These are phyloP conservation scores for Phylloporus sp. DNA, from an alignment of 768 basidiomycete species.

Conservation along the genomic window DNA sequence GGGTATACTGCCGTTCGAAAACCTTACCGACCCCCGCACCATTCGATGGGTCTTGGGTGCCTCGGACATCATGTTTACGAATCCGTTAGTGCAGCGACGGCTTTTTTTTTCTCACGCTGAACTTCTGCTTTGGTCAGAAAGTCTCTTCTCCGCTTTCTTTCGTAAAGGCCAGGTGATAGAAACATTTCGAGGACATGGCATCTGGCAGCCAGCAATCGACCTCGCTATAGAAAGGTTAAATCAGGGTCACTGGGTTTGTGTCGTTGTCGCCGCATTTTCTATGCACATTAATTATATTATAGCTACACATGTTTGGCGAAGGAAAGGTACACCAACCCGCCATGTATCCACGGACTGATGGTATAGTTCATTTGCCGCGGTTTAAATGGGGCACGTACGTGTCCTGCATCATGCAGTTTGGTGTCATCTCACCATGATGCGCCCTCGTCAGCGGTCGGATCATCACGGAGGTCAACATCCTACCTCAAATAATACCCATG, in stretches of 20 bases:
- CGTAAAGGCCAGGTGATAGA: conserved; percentile 86
- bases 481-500: conserved; percentile 84
- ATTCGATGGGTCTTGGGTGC: conserved; percentile 93
- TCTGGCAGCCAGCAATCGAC: conserved; percentile 85
- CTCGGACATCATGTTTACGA: conserved; percentile 92
- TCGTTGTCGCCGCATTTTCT: neutral
- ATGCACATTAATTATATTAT: conserved; percentile 1
- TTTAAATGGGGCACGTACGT: conserved; percentile 98
- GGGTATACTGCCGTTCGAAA: conserved; percentile 70
- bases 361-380: conserved; percentile 51
- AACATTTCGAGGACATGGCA: conserved; percentile 85
- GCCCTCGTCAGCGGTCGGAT: conserved; percentile 62
- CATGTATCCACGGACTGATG: conserved; percentile 40
- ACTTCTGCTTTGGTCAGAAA: conserved; percentile 36
- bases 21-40: conserved; percentile 52
- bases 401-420: neutral
- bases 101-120: conserved; percentile 9
- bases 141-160: conserved; percentile 82
- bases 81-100: conserved; percentile 53
- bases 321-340: conserved; percentile 78
- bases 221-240: conserved; percentile 76
- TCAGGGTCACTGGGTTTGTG: conserved; percentile 77
- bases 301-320: conserved; percentile 91
- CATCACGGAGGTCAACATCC: conserved; percentile 59
- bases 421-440: conserved; percentile 1